A percentile compares a stretch with the other conserved stretches of the same genome.
phyloP scores from a whole-genome alignment of 2,329 filamentous ascomycete genomes.

The Chlorencoelia australis region DNA sequence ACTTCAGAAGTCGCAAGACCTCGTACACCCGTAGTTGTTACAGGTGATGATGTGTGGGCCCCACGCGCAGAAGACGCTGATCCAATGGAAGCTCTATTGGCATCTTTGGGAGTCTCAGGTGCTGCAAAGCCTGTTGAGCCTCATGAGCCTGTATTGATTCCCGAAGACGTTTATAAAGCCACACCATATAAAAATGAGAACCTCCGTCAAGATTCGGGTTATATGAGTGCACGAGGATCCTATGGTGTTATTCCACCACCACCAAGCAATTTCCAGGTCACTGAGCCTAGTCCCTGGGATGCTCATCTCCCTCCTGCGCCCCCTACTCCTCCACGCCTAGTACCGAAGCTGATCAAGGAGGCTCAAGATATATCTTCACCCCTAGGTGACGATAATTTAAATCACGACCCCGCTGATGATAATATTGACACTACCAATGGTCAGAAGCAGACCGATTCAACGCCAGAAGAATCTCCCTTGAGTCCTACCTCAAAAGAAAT shows the following conservation, averaged over 20 bases:
- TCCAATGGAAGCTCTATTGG: slow-evolving; percentile 25
- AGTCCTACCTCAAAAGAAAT: slow-evolving; percentile 23
- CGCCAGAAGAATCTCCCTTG: slow-evolving; percentile 7
- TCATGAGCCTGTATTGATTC: slow-evolving; percentile 8
- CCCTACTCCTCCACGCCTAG: neutral
- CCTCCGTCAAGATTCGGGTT: slow-evolving; percentile 27
- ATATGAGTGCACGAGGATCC: slow-evolving; percentile 21
- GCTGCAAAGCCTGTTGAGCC: slow-evolving; percentile 25
- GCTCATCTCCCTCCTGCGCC: slow-evolving; percentile 1
- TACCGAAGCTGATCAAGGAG: slow-evolving; percentile 3
- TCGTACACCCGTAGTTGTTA: slow-evolving; percentile 18
- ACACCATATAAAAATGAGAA: slow-evolving; percentile 2
- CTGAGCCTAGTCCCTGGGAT: slow-evolving; percentile 10
- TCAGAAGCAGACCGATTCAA: neutral
- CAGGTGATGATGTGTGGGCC: slow-evolving; percentile 25
- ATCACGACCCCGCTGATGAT: slow-evolving; percentile 3
- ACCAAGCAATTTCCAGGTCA: neutral
- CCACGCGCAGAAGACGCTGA: slow-evolving; percentile 24
- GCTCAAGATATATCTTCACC: slow-evolving; percentile 1
- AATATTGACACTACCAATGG: slow-evolving; percentile 2
- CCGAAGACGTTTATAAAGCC: neutral
- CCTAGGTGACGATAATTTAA: slow-evolving; percentile 1
- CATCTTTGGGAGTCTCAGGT: slow-evolving; percentile 29
- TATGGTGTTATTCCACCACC: slow-evolving; percentile 10
- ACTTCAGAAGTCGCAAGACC: slow-evolving; percentile 13